Base-by-base conservation (phyloP, 2,329 filamentous ascomycete genomes). In the Volutella citrinella region DNA sequence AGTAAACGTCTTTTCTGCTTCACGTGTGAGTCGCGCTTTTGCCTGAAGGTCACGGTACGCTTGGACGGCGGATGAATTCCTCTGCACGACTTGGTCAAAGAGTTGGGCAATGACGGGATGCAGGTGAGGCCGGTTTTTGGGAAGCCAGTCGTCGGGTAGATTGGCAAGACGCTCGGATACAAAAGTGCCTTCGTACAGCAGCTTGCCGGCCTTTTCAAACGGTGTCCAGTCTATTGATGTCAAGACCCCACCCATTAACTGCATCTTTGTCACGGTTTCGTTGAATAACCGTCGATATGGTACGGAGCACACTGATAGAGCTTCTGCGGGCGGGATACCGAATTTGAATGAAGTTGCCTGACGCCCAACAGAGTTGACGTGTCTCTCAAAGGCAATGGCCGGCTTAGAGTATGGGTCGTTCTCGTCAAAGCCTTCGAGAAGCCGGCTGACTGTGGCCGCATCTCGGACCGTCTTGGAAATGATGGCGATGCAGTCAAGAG, bases 111-210 rank as follows among this genome's bases (percentile, higher is more conserved):
- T 66, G 21, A 73, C 54, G 57, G 38, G 65, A 60, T 5, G 69
- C 63, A 28, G 61, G 59, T 38, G 59, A 59, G 12, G 54, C 45
- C 34, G 53, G 52, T 21, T 56, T 52, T 27, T 62, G 26, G 10
- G 45, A 36, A 34, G 52, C 51, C 15, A 46, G 34, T n/a, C 49
- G 30, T 56, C 48, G 14, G 42, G 40, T 26, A 71, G 72, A 13
- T 69, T 66, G 4, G 69, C 68, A 40, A 75, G 68, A 11, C 74
- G 64, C 49, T 78, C 73, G 9, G 64, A 67, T 4, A 78, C 69
- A 40, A 76, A 68, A 0, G 70, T 68, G 4, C 71, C 72, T 21
- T 74, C 67, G 48, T 78, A 78, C 3, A 78, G 59, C 5, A 78
- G 59, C 38, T 66, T 59, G 7, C 66, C 70, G 3, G 68, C 72